Evolutionary conservation across 2,329 filamentous ascomycete genomes (phyloP), one percentile per base, ranked within the genome.

Genomic region (Cladosporium sp.): DNA sequence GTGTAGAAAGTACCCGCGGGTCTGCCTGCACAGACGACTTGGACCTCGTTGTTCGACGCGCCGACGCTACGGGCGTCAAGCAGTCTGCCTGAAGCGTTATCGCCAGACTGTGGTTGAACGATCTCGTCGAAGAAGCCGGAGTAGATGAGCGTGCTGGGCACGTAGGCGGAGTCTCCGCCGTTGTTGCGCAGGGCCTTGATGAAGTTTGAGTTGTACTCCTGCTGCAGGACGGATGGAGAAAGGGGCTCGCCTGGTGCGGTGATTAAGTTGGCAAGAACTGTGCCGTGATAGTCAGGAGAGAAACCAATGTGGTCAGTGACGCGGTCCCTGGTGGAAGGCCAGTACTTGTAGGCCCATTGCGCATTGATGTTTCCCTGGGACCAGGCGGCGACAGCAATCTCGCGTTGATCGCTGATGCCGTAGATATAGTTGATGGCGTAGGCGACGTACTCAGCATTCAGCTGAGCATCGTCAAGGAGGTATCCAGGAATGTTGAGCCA

Each of bases 261-360:
- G 13, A 69, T 43, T 3, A 70, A 45, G 43, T 71, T 66, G 14
- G 69, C 71, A 1, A 72, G 52, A 1, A 69, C 46, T 0, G 76
- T 78, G 43, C 77, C 78, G 50, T 74, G 71, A 59, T 79, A 82
- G 58, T 81, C 78, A 1, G 78, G 71, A 9, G 73, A 75, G 43
- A 81, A 69, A 42, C 75, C 71, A 38, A 83, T 69, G 61, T 79
- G 74, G 61, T 82, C 74, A n/a, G 68, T 69, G 2, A 76, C 70
- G 0, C 68, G 64, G 2, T 56, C 57, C 3, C 73, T 71, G 1
- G 74, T 77, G 1, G 73, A 77, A 0, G 77, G 77, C 75, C 76
- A 82, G 68, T 79, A 81, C 57, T 80, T 81, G 56, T 79, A 67
- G 0, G 75, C 77, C 80, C 79, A 82, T 61, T 83, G 80, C 0